These are phyloP conservation scores for Plenodomus lindquistii DNA, from an alignment of 2,329 filamentous ascomycete species.

Conservation along the genomic window DNA sequence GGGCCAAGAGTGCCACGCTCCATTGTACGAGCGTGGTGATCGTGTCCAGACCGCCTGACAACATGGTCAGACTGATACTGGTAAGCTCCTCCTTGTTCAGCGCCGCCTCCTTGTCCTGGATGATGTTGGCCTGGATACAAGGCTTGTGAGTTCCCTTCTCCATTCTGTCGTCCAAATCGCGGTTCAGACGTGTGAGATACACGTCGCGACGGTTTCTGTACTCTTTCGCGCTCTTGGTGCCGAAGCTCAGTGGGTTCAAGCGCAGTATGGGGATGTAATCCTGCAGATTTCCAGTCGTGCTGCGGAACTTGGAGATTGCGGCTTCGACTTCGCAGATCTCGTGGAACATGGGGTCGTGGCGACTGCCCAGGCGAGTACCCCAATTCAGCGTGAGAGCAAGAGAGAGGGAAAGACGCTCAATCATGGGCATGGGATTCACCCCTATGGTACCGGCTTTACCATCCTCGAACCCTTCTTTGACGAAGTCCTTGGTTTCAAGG, in stretches of 20 bases:
- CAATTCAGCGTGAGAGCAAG: conserved; percentile 68
- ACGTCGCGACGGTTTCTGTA: conserved; percentile 64
- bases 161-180: conserved; percentile 63
- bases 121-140: conserved; percentile 70
- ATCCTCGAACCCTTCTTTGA: conserved; percentile 63
- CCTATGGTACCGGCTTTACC: conserved; percentile 58
- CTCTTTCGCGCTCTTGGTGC: conserved; percentile 61
- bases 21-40: conserved; percentile 68
- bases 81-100: conserved; percentile 66
- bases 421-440: conserved; percentile 70
- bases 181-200: conserved; percentile 62
- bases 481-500: conserved; percentile 64
- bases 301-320: conserved; percentile 62
- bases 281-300: conserved; percentile 64
- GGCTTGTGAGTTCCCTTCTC: conserved; percentile 63
- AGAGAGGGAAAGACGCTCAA: conserved; percentile 66
- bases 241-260: conserved; percentile 64
- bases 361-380: conserved; percentile 63
- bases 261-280: conserved; percentile 64
- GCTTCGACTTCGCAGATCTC: conserved; percentile 68
- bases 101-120: conserved; percentile 65
- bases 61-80: conserved; percentile 69
- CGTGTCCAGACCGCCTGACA: conserved; percentile 69
- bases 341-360: conserved; percentile 63
- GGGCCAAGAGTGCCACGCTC: conserved; percentile 64